phyloP scores from a whole-genome alignment of 1,139 yeast genomes.

The Candida pseudocylindracea region DNA sequence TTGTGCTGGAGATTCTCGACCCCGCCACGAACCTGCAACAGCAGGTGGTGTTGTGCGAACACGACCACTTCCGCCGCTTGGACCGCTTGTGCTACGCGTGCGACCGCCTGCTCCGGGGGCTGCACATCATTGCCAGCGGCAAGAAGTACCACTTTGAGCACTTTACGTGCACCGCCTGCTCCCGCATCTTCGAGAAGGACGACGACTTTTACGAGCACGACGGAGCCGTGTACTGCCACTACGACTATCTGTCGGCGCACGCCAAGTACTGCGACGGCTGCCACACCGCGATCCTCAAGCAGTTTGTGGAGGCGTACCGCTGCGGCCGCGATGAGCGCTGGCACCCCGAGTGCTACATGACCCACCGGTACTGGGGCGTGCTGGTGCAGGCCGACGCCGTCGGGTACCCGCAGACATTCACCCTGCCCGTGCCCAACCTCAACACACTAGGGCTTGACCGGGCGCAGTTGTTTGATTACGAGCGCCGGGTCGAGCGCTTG shows the following conservation, averaged over 20 bases:
- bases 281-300: conserved; percentile 74
- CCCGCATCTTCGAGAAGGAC: conserved; percentile 71
- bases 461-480: conserved; percentile 29
- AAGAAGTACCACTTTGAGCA: conserved; percentile 89
- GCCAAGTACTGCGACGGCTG: conserved; percentile 93
- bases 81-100: conserved; percentile 73
- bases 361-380: conserved; percentile 92
- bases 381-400: conserved; percentile 43
- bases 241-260: conserved; percentile 64
- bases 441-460: conserved; percentile 15
- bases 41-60: conserved; percentile 75
- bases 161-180: conserved; percentile 79
- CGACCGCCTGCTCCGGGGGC: conserved; percentile 70
- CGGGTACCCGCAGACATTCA: conserved; percentile 21
- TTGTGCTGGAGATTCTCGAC: conserved; percentile 27
- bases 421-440: conserved; percentile 3
- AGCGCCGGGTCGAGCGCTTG: conserved; percentile 39
- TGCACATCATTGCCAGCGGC: conserved; percentile 86
- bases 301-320: conserved; percentile 77
- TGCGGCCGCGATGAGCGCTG: conserved; percentile 94
- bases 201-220: conserved; percentile 88
- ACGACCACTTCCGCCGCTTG: conserved; percentile 71
- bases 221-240: conserved; percentile 69
- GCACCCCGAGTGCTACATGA: conserved; percentile 99
- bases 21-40: conserved; percentile 10